phyloP scores from a whole-genome alignment of 176 grass and related monocot genomes.

The Elaeis guineensis region DNA sequence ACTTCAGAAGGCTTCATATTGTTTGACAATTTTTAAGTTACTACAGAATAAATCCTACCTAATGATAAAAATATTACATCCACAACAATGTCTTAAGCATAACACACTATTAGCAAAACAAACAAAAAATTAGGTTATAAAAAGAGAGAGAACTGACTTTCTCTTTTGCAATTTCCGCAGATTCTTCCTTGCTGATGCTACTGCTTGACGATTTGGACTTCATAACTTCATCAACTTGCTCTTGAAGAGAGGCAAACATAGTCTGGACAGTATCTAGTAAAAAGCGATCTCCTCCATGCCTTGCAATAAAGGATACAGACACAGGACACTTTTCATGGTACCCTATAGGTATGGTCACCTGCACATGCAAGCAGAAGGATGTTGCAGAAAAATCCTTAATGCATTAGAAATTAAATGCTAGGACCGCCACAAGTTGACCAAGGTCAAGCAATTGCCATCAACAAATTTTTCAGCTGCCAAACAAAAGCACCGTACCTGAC shows the following conservation, averaged over 20 bases:
- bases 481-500: slow-evolving; percentile 57
- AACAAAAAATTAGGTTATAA: not conserved
- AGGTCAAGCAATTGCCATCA: not conserved
- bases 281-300: slow-evolving; percentile 65
- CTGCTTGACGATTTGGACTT: slow-evolving; percentile 71
- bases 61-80: no score
- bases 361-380: slow-evolving; percentile 8
- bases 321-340: slow-evolving; percentile 73
- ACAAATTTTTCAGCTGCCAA: not conserved
- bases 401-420: no score
- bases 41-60: no score
- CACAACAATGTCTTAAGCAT: no score
- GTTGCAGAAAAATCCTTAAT: no score
- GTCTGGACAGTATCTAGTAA: slow-evolving; percentile 70
- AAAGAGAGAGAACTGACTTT: slow-evolving; percentile 35
- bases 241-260: slow-evolving; percentile 67
- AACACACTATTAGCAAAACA: slow-evolving; percentile 3
- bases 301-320: slow-evolving; percentile 88
- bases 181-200: slow-evolving; percentile 67
- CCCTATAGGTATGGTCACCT: slow-evolving; percentile 73
- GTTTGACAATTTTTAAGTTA: no score
- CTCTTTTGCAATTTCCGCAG: slow-evolving; percentile 90
- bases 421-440: not conserved
- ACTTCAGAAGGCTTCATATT: no score
- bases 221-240: slow-evolving; percentile 49